Base-by-base conservation (phyloP, 768 basidiomycete species). In the Gautieria morchelliformis region DNA sequence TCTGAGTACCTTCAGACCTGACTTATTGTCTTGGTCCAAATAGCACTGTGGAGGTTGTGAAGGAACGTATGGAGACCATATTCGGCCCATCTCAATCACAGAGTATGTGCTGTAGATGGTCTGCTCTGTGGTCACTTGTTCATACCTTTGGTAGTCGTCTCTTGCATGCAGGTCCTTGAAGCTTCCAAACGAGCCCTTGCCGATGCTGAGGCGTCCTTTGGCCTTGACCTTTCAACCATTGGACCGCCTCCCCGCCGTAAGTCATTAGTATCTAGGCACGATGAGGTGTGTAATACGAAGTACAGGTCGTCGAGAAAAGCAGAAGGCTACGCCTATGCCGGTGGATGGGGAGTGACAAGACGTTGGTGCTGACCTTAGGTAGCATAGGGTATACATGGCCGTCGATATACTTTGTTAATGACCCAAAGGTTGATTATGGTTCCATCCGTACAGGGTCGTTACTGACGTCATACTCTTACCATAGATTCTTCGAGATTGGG, bases 41-140 rank as follows among this genome's bases (percentile, higher is more conserved):
- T 51, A 65, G 66, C 17, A 53, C 66, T 32, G 30, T 74, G 11
- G 53, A 61, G 53, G 65, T 64, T 30, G 63, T 70, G 1, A 46
- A 65, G 59, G 48, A 59, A 32, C 71, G 73, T 8, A 61, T 73
- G 22, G 59, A 65, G 59, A 56, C 60, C 14, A 59, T 72, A 52
- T 72, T 72, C 48, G 67, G 65, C 7, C 52, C 59, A 15, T 65
- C 61, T 17, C 40, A 61, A 39, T 41, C 58, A 5, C 62, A 63
- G 45, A 62, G 69, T 60, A 39, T 48, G 60, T 48, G 62, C 56
- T 40, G 12, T 39, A 27, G 27, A 27, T 20, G 15, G 48, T 49
- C 32, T 17, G 12, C n/a, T 17, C 48, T 22, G 15, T 40, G 20
- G 7, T 20, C 51, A 37, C n/a, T 52, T 32, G 40, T 40, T 52